Conservation (phyloP, 1,139 yeast species). For the Dujonia santamariae region DNA sequence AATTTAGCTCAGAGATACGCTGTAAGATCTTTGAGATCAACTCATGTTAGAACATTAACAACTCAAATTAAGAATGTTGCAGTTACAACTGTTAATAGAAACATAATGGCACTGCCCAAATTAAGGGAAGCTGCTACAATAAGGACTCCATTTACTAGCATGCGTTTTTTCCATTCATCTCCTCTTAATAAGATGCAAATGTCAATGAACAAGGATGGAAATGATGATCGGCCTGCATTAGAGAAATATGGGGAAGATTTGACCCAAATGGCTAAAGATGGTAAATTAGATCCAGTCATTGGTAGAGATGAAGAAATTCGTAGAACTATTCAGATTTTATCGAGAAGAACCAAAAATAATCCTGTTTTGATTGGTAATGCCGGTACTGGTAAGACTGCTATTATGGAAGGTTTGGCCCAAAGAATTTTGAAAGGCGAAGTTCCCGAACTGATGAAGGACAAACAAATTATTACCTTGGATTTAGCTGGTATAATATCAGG, state of each 20-base stretch:
- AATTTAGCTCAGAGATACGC: too few species aligned
- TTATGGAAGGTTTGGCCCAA: conserved; percentile 95
- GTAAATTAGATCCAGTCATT: conserved; percentile 93
- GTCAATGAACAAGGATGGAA: conserved; percentile 45
- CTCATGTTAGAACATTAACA: too few species aligned
- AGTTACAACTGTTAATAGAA: too few species aligned
- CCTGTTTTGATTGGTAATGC: conserved; percentile 94
- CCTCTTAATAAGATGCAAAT: conserved; percentile 26
- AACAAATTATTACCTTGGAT: conserved; percentile 79
- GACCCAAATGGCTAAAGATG: conserved; percentile 82
- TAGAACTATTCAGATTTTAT: conserved; percentile 85
- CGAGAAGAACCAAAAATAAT: conserved; percentile 90
- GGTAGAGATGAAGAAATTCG: conserved; percentile 96
- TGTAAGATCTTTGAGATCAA: too few species aligned
- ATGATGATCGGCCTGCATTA: conserved; percentile 68
- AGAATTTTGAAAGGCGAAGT: conserved; percentile 88
- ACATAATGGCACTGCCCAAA: too few species aligned
- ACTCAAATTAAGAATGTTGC: too few species aligned
- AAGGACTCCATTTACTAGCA: conserved; percentile 8
- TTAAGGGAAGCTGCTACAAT: conserved; percentile 1
- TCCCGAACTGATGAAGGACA: conserved; percentile 88
- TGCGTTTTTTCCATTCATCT: conserved; percentile 16
- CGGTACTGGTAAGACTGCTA: conserved; percentile 97
- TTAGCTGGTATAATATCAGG: conserved; percentile 89
- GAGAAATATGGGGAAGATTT: conserved; percentile 86